Percentiles rank a stretch among this genome's conserved stretches.
Evolutionary conservation across 2,329 filamentous ascomycete genomes (phyloP).

Genomic region (Coniochaeta sp.): DNA sequence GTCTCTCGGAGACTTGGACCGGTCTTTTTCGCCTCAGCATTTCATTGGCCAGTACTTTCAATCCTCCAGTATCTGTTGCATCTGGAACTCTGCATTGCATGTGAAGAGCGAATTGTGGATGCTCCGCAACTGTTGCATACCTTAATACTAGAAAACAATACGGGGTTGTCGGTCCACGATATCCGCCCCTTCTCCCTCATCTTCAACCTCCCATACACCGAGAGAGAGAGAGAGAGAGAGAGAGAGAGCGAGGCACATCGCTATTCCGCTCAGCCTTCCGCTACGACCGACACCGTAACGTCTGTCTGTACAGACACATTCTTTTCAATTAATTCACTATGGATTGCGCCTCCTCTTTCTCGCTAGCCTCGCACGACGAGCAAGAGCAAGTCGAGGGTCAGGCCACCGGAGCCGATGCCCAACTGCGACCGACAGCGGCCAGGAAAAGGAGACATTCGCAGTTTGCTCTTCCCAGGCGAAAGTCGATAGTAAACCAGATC

Average conservation of each 20-base stretch:
- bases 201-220: background rate
- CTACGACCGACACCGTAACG: background rate
- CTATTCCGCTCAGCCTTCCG: background rate
- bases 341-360: constrained; percentile 9
- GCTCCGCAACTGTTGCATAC: background rate
- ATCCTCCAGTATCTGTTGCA: background rate
- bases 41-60: background rate
- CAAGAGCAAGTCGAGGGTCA: constrained; percentile 24
- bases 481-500: constrained; percentile 51
- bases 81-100: background rate
- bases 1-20: background rate
- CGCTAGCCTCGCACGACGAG: constrained; percentile 20
- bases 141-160: no score
- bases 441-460: constrained; percentile 49
- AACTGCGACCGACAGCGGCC: background rate
- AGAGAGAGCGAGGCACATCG: background rate
- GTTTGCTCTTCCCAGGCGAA: constrained; percentile 44
- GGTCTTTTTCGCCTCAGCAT: background rate
- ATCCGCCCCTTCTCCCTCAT: background rate
- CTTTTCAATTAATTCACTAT: no score
- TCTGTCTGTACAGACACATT: background rate
- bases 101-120: background rate
- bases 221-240: background rate
- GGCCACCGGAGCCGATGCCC: constrained; percentile 32
- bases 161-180: background rate